A percentile compares a stretch with the other conserved stretches of the same genome.
Conservation (phyloP, 2,329 filamentous ascomycete species). For the Monosporascus sp. region DNA sequence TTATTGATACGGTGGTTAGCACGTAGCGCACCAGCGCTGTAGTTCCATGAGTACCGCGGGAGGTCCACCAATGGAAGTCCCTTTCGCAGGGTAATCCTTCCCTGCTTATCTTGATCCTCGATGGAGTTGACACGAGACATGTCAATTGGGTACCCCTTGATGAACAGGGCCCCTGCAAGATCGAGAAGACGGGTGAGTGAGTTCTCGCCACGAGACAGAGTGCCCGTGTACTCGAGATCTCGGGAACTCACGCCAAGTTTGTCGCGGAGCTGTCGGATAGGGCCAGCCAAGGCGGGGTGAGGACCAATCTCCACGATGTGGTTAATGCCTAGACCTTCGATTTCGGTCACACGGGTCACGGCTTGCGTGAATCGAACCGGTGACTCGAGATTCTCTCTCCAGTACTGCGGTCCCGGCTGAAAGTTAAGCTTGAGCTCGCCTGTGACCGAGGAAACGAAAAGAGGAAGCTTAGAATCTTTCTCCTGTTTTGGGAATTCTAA, state of each 20-base stretch:
- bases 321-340: conserved; percentile 2
- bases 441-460: conserved; percentile 4
- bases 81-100: conserved; percentile 1
- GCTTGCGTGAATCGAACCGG: conserved; percentile 3
- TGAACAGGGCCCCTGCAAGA: conserved; percentile 8
- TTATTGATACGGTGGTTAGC: conserved; percentile 3
- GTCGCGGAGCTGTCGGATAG: conserved; percentile 7
- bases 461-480: conserved; percentile 1
- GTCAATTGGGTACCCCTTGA: conserved; percentile 4
- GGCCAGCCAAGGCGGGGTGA: conserved; percentile 5
- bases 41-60: conserved; percentile 5
- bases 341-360: conserved; percentile 1
- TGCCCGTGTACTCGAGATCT: conserved; percentile 5
- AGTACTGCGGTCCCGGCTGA: conserved; percentile 4
- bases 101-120: conserved; percentile 4
- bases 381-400: conserved; percentile 4
- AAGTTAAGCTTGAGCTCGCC: conserved; percentile 2
- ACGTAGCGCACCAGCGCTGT: conserved; percentile 1
- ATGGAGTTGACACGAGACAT: conserved; percentile 6
- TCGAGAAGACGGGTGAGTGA: conserved; percentile 6
- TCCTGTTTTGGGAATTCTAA: not conserved
- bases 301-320: conserved; percentile 9
- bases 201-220: conserved; percentile 5
- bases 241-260: conserved; percentile 3
- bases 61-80: conserved; percentile 4